phyloP scores from a whole-genome alignment of 257 asterid genomes.

The Vinca minor region DNA sequence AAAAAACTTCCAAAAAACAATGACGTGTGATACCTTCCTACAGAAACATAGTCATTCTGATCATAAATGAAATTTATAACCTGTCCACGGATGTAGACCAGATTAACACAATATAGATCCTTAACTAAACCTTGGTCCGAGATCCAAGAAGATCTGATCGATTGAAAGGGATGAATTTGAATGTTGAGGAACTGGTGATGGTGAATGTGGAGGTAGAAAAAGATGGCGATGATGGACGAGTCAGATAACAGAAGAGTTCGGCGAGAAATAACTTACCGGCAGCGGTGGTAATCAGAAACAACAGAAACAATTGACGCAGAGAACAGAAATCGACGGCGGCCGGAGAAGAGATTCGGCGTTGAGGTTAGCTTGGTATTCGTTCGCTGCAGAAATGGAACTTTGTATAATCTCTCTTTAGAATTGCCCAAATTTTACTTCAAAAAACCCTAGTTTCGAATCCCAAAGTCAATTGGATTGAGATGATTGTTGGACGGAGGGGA shows the following conservation, averaged over 20 bases:
- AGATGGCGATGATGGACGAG: no score
- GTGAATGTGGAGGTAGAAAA: no score
- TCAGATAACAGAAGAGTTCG: no score
- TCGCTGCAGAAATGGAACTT: neutral
- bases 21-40: no score
- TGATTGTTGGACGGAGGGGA: no score
- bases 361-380: no score
- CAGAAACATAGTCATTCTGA: no score
- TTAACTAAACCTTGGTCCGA: neutral
- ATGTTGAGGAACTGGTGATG: neutral
- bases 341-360: neutral
- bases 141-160: neutral
- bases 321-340: conserved; percentile 2
- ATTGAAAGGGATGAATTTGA: neutral
- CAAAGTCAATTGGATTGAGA: neutral
- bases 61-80: neutral
- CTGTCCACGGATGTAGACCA: neutral
- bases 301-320: neutral
- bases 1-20: no score
- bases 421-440: neutral
- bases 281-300: neutral
- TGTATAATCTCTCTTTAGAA: neutral
- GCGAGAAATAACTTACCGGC: neutral
- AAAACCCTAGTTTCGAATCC: neutral
- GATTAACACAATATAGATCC: neutral